Conservation (phyloP, 2,329 filamentous ascomycete species). For the Fusarium sp. region DNA sequence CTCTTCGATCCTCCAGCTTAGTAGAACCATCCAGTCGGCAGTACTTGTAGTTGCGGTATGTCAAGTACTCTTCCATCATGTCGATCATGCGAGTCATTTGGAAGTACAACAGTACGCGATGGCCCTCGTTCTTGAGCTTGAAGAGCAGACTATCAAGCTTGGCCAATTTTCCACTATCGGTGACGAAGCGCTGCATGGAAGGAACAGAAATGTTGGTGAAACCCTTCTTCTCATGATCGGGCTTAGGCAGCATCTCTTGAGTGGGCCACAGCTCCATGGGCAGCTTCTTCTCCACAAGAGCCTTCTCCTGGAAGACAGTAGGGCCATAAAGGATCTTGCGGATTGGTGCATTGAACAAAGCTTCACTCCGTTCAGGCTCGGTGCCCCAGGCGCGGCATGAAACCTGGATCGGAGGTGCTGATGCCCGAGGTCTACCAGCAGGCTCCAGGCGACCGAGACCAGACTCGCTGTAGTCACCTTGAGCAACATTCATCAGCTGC, state of each 20-base stretch:
- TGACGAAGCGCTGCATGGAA: conserved; percentile 97
- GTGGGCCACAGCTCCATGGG: conserved; percentile 74
- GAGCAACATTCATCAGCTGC: conserved; percentile 83
- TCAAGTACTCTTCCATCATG: conserved; percentile 98
- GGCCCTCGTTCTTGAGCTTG: conserved; percentile 89
- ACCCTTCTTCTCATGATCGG: conserved; percentile 83
- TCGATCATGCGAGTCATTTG: conserved; percentile 99
- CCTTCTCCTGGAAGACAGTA: conserved; percentile 74
- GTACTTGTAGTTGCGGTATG: conserved; percentile 99
- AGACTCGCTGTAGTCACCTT: conserved; percentile 72
- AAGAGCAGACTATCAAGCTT: conserved; percentile 89
- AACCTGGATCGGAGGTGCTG: conserved; percentile 88
- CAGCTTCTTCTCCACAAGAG: conserved; percentile 79
- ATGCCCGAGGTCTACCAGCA: conserved; percentile 81
- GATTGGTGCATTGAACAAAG: conserved; percentile 82
- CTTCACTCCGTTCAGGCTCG: conserved; percentile 75
- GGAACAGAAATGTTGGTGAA: conserved; percentile 94
- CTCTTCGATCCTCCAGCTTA: conserved; percentile 95
- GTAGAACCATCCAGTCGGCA: conserved; percentile 96
- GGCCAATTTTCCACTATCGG: conserved; percentile 95
- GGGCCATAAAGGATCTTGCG: conserved; percentile 82
- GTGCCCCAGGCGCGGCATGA: conserved; percentile 77
- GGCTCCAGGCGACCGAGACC: conserved; percentile 85
- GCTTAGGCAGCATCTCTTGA: conserved; percentile 77
- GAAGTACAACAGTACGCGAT: conserved; percentile 97